phyloP scores from a whole-genome alignment of 139 green algal genomes.

The Picochlorum sp. region DNA sequence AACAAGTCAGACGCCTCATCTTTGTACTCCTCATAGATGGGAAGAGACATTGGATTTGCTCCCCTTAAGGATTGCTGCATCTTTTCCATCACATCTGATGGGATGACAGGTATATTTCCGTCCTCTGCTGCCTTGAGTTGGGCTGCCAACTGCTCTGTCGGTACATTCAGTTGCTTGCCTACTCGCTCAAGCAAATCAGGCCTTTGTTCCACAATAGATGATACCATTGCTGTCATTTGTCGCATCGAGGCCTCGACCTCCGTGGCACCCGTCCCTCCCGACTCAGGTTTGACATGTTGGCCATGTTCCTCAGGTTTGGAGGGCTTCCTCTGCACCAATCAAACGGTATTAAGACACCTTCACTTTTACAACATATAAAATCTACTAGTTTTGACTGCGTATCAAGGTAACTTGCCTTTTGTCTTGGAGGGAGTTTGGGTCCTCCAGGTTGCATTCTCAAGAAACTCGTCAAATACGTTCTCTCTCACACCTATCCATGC shows the following conservation, averaged over 20 bases:
- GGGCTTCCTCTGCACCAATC: slow-evolving; percentile 4
- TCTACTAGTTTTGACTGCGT: too few species aligned
- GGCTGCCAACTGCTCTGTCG: background rate
- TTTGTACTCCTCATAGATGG: too few species aligned
- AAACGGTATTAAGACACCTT: background rate
- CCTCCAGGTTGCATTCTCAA: background rate
- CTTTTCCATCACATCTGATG: too few species aligned
- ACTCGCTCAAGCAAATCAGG: background rate
- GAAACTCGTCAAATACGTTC: too few species aligned
- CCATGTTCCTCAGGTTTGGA: slow-evolving; percentile 1
- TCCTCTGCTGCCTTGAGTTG: background rate
- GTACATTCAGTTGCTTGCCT: background rate
- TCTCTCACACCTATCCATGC: too few species aligned
- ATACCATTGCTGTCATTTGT: background rate
- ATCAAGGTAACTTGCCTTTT: background rate
- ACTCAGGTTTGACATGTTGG: background rate
- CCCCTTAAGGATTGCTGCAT: too few species aligned
- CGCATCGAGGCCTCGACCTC: background rate
- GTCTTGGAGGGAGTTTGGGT: background rate
- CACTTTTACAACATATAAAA: background rate
- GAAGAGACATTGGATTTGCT: too few species aligned
- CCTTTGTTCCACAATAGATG: background rate
- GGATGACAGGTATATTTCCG: background rate
- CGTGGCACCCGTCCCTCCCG: background rate
- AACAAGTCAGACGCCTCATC: slow-evolving; percentile 1